Base-by-base conservation (phyloP, 768 basidiomycete genomes). In the Mycena alexandri region DNA sequence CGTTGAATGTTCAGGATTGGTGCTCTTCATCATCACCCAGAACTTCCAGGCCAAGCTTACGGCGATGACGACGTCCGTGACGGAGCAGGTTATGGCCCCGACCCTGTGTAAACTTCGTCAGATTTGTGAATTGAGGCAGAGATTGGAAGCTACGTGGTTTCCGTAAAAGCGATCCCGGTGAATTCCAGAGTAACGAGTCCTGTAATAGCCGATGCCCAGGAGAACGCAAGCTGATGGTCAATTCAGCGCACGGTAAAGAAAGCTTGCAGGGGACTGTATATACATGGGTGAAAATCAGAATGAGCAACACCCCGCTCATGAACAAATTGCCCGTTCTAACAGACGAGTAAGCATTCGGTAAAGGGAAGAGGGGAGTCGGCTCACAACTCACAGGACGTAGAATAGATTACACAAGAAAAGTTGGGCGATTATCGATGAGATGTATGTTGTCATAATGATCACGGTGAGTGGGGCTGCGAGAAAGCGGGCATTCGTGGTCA, bases 361-460 rank as follows among this genome's bases (percentile, higher is more conserved):
- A 9, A 5, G 41, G 17, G 1, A 12, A 14, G 7, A 21, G 24
- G 5, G 6, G 10, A 21, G 50, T 12, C 21, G n/a, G 3, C 19
- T 21, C 19, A 46, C 21, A 3, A 53, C 61, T 25, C 51, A 62
- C 61, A 64, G 24, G 25, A 41, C 17, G 17, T 24, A 38, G 34
- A 47, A 64, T 19, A 64, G 17, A 41, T 64, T 56, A 24, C 53
- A 55, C 13, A 64, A 36, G 52, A 64, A 64, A 14, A 48, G 19
- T n/a, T 64, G 63, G 2, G 51, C 14, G 19, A 64, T 42, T 3
- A 42, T 33, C 29, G 53, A 22, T 2, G 63, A 46, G 17, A 41
- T 7, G 44, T 56, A 64, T 9, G 63, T 64, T n/a, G 54, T 17
- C 21, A 56, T 7, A 14, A 64, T 64, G 13, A 17, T 12, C 5